Conservation (phyloP, 23 red algal species). For the Gracilaria vermiculophylla region DNA sequence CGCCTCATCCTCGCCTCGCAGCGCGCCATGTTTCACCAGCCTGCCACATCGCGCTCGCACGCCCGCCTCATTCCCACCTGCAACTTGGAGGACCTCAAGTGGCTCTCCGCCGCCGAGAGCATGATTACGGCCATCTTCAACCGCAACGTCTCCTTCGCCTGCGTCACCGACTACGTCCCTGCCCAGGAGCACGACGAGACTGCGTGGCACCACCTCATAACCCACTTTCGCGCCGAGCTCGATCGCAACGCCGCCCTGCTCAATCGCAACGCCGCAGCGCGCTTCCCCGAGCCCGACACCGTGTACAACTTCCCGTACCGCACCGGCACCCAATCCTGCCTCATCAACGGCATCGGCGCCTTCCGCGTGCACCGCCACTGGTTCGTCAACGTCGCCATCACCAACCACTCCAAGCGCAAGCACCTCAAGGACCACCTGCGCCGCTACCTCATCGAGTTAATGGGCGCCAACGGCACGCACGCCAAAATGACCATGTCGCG, state of each 20-base stretch:
- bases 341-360: neutral
- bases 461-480: neutral
- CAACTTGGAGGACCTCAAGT: neutral
- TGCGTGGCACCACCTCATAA: neutral
- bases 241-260: neutral
- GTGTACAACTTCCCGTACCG: neutral
- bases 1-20: neutral
- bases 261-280: neutral
- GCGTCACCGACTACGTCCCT: neutral
- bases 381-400: constrained; percentile 23
- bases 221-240: neutral
- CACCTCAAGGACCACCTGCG: neutral
- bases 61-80: neutral
- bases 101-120: neutral
- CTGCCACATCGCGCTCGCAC: neutral
- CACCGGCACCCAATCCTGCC: neutral
- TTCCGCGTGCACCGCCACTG: neutral
- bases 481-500: constrained; percentile 17
- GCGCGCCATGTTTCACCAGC: neutral
- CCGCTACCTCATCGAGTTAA: neutral
- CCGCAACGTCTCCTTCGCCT: neutral
- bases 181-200: neutral
- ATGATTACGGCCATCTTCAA: neutral
- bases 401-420: neutral
- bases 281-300: neutral